Conservation (phyloP, 768 basidiomycete genomes). For the Obba rivulosa region DNA sequence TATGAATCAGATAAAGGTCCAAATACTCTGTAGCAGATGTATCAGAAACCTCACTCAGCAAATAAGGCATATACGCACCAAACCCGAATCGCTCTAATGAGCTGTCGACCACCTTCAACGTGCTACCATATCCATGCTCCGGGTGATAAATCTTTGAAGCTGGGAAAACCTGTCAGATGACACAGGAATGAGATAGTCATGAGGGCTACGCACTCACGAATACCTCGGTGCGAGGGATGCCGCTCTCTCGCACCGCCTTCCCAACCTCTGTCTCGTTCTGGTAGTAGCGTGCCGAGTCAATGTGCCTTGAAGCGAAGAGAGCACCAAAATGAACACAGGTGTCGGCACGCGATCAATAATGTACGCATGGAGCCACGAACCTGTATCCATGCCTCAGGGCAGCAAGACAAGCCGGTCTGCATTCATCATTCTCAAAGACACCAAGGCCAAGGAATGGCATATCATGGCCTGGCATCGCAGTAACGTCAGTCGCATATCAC, state of each 20-base stretch:
- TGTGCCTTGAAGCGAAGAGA: slow-evolving; percentile 35
- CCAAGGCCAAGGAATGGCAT: slow-evolving; percentile 69
- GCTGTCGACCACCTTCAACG: slow-evolving; percentile 20
- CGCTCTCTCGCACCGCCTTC: slow-evolving; percentile 66
- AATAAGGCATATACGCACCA: slow-evolving; percentile 19
- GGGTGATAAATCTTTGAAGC: slow-evolving; percentile 65
- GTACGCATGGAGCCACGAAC: no score
- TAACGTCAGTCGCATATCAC: no score
- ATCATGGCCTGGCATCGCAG: slow-evolving; percentile 38
- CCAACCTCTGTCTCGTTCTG: slow-evolving; percentile 79
- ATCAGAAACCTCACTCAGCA: slow-evolving; percentile 4
- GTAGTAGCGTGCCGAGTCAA: slow-evolving; percentile 48
- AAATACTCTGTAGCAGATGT: slow-evolving; percentile 42
- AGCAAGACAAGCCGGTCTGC: slow-evolving; percentile 48
- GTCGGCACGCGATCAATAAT: no score
- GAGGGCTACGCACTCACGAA: slow-evolving; percentile 47
- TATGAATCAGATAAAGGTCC: slow-evolving; percentile 78
- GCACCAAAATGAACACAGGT: no score
- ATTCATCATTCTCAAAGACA: slow-evolving; percentile 63
- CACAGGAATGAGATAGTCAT: slow-evolving; percentile 4
- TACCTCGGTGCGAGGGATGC: slow-evolving; percentile 64
- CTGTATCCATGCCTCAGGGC: slow-evolving; percentile 65
- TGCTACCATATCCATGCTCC: slow-evolving; percentile 28
- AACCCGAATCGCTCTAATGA: slow-evolving; percentile 25
- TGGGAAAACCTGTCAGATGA: slow-evolving; percentile 18